These are phyloP conservation scores for Knufia fluminis DNA, from an alignment of 2,329 filamentous ascomycete species.

Conservation along the genomic window DNA sequence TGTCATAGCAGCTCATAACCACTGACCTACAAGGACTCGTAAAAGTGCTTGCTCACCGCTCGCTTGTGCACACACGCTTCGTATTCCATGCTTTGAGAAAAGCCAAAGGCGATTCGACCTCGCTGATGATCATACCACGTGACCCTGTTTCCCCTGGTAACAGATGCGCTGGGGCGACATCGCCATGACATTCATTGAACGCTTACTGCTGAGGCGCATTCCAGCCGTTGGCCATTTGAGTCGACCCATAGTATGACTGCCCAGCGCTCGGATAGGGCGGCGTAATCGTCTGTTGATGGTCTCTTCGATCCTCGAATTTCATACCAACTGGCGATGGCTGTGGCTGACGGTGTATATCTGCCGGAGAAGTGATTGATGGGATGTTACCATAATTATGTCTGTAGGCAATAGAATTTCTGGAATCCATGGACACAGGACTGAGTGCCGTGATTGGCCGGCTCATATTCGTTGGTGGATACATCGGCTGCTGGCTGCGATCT, in stretches of 20 bases:
- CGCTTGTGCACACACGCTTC: too few relatives aligned
- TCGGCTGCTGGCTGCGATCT: slow-evolving; percentile 16
- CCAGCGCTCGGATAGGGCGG: not conserved
- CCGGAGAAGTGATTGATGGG: slow-evolving; percentile 11
- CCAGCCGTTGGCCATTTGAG: slow-evolving; percentile 3
- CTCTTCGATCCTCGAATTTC: slow-evolving; percentile 27
- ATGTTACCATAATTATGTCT: slow-evolving; percentile 16
- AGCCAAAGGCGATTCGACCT: too few relatives aligned
- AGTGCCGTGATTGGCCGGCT: slow-evolving; percentile 19
- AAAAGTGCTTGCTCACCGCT: too few relatives aligned
- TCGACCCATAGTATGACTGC: slow-evolving; percentile 4
- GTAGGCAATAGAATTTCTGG: slow-evolving; percentile 16
- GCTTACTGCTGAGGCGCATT: slow-evolving; percentile 4
- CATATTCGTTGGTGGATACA: slow-evolving; percentile 23
- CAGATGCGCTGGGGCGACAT: not conserved
- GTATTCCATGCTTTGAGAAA: too few relatives aligned
- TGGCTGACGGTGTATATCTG: slow-evolving; percentile 17
- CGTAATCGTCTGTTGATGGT: slow-evolving; percentile 3
- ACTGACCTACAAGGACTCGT: too few relatives aligned
- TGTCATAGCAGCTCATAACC: too few relatives aligned
- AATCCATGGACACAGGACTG: slow-evolving; percentile 22
- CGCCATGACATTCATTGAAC: not conserved
- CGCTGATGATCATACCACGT: too few relatives aligned
- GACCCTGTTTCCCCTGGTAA: not conserved
- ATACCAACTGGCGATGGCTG: slow-evolving; percentile 18